These are phyloP conservation scores for Taiwanofungus camphoratus DNA, from an alignment of 1,284 basidiomycete species.

Conservation along the genomic window DNA sequence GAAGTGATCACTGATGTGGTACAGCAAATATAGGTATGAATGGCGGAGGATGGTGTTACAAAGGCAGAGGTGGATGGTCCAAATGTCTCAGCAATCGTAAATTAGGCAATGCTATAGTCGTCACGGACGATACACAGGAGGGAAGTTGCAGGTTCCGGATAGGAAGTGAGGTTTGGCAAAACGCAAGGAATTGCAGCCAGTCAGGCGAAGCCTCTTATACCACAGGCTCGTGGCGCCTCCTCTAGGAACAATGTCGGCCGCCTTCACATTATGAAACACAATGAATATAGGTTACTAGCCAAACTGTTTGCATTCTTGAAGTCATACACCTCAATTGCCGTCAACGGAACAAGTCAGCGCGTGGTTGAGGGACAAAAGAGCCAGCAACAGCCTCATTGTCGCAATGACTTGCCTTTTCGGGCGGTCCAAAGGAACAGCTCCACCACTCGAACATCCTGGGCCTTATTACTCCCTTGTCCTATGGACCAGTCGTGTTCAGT, in stretches of 20 bases:
- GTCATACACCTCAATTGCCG: background rate
- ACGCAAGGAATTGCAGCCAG: background rate
- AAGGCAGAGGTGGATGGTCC: background rate
- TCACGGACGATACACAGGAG: conserved; percentile 5
- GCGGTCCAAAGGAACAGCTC: too few species aligned
- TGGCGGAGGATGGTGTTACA: background rate
- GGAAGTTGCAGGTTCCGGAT: background rate
- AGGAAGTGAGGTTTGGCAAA: background rate
- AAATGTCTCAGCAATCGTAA: background rate
- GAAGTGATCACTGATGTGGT: background rate
- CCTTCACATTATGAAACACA: background rate
- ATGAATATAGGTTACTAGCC: background rate
- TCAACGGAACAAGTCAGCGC: background rate
- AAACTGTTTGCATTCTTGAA: background rate
- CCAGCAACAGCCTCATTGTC: background rate
- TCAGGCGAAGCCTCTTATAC: background rate
- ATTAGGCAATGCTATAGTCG: background rate
- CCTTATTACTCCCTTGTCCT: too few species aligned
- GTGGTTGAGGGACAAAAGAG: background rate
- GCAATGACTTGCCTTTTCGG: too few species aligned
- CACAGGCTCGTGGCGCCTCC: background rate
- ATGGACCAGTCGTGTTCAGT: too few species aligned
- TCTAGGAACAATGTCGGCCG: background rate
- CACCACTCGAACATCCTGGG: too few species aligned
- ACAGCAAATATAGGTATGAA: background rate